phyloP scores from a whole-genome alignment of 106 monocot species.

The Narthecium ossifragum region DNA sequence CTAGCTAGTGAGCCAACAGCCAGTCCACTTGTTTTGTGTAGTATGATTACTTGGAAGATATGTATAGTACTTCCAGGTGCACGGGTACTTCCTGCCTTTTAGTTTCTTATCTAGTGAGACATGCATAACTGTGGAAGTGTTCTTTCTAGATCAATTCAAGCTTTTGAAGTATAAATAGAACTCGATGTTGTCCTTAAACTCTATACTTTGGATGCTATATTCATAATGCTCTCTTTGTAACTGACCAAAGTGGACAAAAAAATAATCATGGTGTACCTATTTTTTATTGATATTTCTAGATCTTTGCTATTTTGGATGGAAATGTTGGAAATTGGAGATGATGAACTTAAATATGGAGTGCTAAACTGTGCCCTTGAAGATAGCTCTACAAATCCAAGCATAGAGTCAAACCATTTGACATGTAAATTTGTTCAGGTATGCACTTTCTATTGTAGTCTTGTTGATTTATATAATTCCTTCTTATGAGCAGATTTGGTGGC shows the following conservation, averaged over 20 bases:
- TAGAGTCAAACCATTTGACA: conserved; percentile 2
- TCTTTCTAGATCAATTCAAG: too few species aligned
- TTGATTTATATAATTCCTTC: too few species aligned
- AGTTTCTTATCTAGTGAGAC: too few species aligned
- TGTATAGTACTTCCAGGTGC: too few species aligned
- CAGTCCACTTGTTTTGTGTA: too few species aligned
- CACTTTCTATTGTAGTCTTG: background rate
- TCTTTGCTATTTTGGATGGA: background rate
- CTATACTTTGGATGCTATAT: too few species aligned
- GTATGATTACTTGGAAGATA: too few species aligned
- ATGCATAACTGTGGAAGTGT: too few species aligned
- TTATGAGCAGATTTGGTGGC: background rate
- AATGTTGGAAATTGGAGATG: conserved; percentile 7
- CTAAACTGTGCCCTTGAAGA: background rate
- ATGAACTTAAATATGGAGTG: background rate
- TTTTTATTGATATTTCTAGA: background rate
- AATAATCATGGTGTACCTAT: background rate
- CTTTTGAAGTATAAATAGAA: too few species aligned
- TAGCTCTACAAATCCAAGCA: conserved; percentile 1
- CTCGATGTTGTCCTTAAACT: too few species aligned
- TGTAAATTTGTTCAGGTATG: conserved; percentile 8
- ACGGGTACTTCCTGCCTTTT: too few species aligned
- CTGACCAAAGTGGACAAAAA: background rate
- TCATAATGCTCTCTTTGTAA: background rate
- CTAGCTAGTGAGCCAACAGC: too few species aligned